Evolutionary conservation across 163 green algal species (phyloP), one percentile per base, ranked within the genome.

Genomic region (Scenedesmus sp.): DNA sequence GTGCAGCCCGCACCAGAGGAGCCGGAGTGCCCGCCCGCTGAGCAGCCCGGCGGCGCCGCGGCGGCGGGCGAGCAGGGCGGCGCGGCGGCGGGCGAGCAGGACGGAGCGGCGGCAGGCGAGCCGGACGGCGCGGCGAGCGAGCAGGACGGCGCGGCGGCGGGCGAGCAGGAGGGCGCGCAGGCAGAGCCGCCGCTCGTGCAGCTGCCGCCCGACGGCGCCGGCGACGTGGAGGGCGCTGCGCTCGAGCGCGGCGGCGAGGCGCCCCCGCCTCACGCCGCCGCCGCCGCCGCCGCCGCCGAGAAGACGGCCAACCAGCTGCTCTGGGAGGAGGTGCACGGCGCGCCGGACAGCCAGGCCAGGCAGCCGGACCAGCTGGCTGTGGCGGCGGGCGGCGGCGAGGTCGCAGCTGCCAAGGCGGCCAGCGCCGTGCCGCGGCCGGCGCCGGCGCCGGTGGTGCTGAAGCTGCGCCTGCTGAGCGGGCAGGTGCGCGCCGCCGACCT

Each of bases 1-100:
- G 20, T 88, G 17, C 80, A 67, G 4, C 82, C 85, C 10, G 2
- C n/a, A 44, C 85, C 15, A 51, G 63, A 60, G 13, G 69, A 39
- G 26, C 78, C 47, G 22, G 67, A 56, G 63, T 64, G 26, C 33
- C 53, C 60, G 63, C 54, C 20, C 29, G 31, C 34, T 58, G 31
- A 2, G 44, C 9, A 28, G 63, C 18, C 50, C 9, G 4, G n/a
- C 33, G 34, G 51, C 64, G 15, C 13, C 33, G 67, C 50, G 6
- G 17, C 57, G 24, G 24, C 42, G 9, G 42, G 28, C 58, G 26
- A 64, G 66, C 14, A 75, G 50, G 18, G n/a, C 44, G n/a, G 5
- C 51, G 50, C 50, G 24, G 50, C n/a, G n/a, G n/a, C n/a, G n/a
- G n/a, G n/a, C n/a, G n/a, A n/a, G 45, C 14, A 63, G 66, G 29